Evolutionary conservation across 2,329 filamentous ascomycete genomes (phyloP), one percentile per base, ranked within the genome.

Genomic region (Plenodomus biglobosus): DNA sequence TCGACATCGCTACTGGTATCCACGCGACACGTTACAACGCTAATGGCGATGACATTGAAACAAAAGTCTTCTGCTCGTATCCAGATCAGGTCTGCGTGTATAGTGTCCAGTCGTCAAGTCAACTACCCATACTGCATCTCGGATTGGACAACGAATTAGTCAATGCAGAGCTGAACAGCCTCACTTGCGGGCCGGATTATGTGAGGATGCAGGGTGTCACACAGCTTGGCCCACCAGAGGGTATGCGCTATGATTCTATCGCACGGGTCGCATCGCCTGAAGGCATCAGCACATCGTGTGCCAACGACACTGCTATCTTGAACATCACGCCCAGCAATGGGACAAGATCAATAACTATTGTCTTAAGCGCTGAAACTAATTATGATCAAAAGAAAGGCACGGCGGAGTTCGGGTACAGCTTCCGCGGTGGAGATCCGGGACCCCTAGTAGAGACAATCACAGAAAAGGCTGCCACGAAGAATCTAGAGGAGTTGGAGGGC

Each of bases 351-450:
- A 36, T 75, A 8, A 68, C 70, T 7, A 53, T 82, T 6, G 66
- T 81, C 0, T 58, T 81, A 15, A 73, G 73, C 1, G 70, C 70
- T 2, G 69, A 60, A 2, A 80, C 79, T 1, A 72, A 82, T 48
- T 83, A 79, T 44, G 78, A 82, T 40, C 66, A 76, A 44, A 75
- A 68, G 3, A 75, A 77, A 27, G 80, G 81, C 1, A 79, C 74
- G 39, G 64, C 69, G 0, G 69, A 67, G 15, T 59, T 58, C 47
- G 58, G 66, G 10, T 82, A 74, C 58, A 78, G 76, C 0, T 83
- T 81, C 62, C 72, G 68, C 30, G 79, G 80, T 2, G 61, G 61
- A 1, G 76, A 81, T 47, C 80, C 80, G 1, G 68, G 57, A 0
- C 38, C 62, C 0, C 47, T 63, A 1, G 73, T 82, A 0, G 65